Evolutionary conservation across 2,329 filamentous ascomycete genomes (phyloP).

Genomic region (Hymenoscyphus infarciens): DNA sequence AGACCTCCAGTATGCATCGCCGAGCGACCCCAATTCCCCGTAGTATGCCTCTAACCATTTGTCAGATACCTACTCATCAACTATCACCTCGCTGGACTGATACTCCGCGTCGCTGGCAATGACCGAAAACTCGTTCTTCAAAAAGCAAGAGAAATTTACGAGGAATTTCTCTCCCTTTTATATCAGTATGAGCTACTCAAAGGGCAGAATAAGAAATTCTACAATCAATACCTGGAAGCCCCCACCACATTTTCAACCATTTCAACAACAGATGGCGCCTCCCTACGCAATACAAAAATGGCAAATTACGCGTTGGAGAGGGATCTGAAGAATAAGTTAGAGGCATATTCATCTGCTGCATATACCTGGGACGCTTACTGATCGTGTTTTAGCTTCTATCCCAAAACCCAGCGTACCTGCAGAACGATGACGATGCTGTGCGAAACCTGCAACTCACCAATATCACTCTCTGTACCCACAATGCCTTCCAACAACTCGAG

Average conservation of each 20-base stretch:
- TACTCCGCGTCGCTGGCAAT: constrained; percentile 60
- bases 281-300: constrained; percentile 79
- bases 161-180: constrained; percentile 70
- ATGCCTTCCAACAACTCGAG: constrained; percentile 84
- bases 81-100: constrained; percentile 75
- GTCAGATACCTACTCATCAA: constrained; percentile 69
- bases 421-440: constrained; percentile 80
- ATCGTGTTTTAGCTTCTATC: constrained; percentile 49
- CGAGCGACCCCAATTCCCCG: background rate
- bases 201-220: constrained; percentile 61
- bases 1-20: constrained; percentile 70
- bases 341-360: constrained; percentile 46
- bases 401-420: constrained; percentile 55
- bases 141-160: constrained; percentile 66
- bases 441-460: constrained; percentile 76
- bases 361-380: constrained; percentile 16
- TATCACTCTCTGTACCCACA: constrained; percentile 69
- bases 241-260: constrained; percentile 71
- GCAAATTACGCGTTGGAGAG: constrained; percentile 81
- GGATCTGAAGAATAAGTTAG: constrained; percentile 76
- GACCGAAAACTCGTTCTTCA: constrained; percentile 63
- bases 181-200: constrained; percentile 76
- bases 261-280: constrained; percentile 59
- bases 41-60: background rate
- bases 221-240: constrained; percentile 69